These are phyloP conservation scores for Diplocarpon rosae DNA, from an alignment of 2,329 filamentous ascomycete genomes.

Conservation along the genomic window DNA sequence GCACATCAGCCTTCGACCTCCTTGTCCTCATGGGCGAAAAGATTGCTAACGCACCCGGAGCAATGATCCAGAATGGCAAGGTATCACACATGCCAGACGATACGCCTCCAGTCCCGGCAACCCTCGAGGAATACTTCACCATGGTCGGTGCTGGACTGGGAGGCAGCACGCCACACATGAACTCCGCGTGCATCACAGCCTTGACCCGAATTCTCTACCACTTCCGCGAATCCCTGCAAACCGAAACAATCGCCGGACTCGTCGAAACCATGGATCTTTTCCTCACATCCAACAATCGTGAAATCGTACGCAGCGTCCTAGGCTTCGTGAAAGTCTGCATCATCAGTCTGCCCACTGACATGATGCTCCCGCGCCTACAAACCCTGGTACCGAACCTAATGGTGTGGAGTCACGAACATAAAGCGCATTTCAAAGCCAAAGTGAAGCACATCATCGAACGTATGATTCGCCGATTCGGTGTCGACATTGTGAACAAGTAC, in stretches of 20 bases:
- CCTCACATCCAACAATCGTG: constrained; percentile 89
- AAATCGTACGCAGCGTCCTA: constrained; percentile 88
- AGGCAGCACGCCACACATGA: constrained; percentile 90
- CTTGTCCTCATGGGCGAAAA: constrained; percentile 80
- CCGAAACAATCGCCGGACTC: constrained; percentile 65
- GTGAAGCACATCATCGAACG: constrained; percentile 97
- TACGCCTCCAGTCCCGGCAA: constrained; percentile 66
- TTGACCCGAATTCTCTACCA: constrained; percentile 89
- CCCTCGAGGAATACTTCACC: constrained; percentile 89
- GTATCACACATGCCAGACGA: constrained; percentile 78
- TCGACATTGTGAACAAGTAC: constrained; percentile 65
- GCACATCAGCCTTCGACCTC: constrained; percentile 80
- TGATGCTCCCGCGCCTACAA: constrained; percentile 67
- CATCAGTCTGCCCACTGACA: constrained; percentile 67
- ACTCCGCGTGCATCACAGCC: constrained; percentile 91
- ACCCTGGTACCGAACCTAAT: constrained; percentile 81
- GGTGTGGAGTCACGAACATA: constrained; percentile 96
- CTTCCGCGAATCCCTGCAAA: constrained; percentile 61
- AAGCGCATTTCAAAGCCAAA: constrained; percentile 91
- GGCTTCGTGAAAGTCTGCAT: constrained; percentile 96
- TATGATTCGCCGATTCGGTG: constrained; percentile 84
- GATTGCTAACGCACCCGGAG: constrained; percentile 55
- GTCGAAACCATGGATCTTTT: constrained; percentile 95
- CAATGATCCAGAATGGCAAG: constrained; percentile 72
- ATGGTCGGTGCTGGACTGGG: constrained; percentile 96